Evolutionary conservation across 108 stramenopile species (phyloP).

Genomic region (Cyclotella kingstonii): DNA sequence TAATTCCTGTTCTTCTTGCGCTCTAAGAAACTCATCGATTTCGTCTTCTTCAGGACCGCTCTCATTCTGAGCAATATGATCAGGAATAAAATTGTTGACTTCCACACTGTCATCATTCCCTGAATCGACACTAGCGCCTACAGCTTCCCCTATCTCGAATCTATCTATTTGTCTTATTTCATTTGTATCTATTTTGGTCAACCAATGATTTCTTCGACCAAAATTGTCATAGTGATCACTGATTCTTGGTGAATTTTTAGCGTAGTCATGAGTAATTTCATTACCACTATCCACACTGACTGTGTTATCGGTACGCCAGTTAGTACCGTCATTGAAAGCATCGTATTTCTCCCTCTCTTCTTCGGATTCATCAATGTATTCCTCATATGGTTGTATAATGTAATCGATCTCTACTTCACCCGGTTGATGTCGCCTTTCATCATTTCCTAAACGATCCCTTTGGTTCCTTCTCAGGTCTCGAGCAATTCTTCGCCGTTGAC

Average conservation of each 20-base stretch:
- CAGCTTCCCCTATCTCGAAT: too few relatives aligned
- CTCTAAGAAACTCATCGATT: conserved; percentile 36
- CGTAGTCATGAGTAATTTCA: background rate
- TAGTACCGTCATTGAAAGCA: background rate
- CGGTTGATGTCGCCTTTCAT: conserved; percentile 9
- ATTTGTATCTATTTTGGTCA: background rate
- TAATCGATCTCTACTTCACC: conserved; percentile 40
- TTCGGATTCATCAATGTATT: conserved; percentile 4
- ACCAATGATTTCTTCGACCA: background rate
- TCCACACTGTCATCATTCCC: background rate
- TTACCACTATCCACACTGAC: background rate
- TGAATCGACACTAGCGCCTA: background rate
- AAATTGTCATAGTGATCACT: background rate
- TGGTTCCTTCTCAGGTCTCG: conserved; percentile 20
- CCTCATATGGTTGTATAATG: conserved; percentile 20
- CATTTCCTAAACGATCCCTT: conserved; percentile 16
- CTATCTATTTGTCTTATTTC: too few relatives aligned
- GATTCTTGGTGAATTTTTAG: background rate
- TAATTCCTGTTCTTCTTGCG: conserved; percentile 42
- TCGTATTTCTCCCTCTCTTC: background rate
- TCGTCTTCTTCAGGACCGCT: conserved; percentile 9
- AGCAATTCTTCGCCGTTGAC: conserved; percentile 31
- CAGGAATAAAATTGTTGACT: background rate
- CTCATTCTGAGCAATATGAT: too few relatives aligned
- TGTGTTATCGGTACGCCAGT: too few relatives aligned